Percentiles rank a stretch among this genome's conserved stretches.
phyloP scores from a whole-genome alignment of 2,329 filamentous ascomycete species.

The Cercospora zeina region DNA sequence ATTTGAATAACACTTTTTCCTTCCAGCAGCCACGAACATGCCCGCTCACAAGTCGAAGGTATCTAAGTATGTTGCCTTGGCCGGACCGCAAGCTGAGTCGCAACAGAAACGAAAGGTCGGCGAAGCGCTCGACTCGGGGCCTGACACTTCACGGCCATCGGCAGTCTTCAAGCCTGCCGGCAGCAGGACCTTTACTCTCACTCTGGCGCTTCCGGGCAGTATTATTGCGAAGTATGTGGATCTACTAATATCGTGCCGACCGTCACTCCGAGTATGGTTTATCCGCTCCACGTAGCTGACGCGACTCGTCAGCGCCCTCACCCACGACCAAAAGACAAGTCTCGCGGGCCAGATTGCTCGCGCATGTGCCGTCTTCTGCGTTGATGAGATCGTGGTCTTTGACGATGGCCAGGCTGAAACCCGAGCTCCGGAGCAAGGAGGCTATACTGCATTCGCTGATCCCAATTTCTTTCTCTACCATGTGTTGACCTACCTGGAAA shows the following conservation, averaged over 20 bases:
- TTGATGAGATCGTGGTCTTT: conserved; percentile 82
- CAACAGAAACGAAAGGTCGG: conserved; percentile 29
- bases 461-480: conserved; percentile 79
- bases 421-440: conserved; percentile 44
- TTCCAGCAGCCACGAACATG: conserved; percentile 17
- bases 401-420: conserved; percentile 62
- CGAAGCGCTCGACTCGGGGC: conserved; percentile 19
- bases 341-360: conserved; percentile 75
- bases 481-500: conserved; percentile 77
- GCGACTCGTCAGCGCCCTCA: conserved; percentile 59
- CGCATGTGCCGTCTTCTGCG: conserved; percentile 76
- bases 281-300: conserved; percentile 1
- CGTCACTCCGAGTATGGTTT: not conserved
- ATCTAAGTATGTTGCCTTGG: not conserved
- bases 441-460: conserved; percentile 68
- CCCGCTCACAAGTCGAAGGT: conserved; percentile 29
- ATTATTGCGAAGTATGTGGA: conserved; percentile 67
- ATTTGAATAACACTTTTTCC: not conserved
- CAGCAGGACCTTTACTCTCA: conserved; percentile 71
- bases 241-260: not conserved
- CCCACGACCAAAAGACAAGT: conserved; percentile 72
- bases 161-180: conserved; percentile 66
- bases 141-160: conserved; percentile 66
- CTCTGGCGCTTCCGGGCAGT: conserved; percentile 75
- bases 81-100: not conserved